Evolutionary conservation across 2,329 filamentous ascomycete genomes (phyloP), one percentile per base, ranked within the genome.

Genomic region (Lachnellula arida): DNA sequence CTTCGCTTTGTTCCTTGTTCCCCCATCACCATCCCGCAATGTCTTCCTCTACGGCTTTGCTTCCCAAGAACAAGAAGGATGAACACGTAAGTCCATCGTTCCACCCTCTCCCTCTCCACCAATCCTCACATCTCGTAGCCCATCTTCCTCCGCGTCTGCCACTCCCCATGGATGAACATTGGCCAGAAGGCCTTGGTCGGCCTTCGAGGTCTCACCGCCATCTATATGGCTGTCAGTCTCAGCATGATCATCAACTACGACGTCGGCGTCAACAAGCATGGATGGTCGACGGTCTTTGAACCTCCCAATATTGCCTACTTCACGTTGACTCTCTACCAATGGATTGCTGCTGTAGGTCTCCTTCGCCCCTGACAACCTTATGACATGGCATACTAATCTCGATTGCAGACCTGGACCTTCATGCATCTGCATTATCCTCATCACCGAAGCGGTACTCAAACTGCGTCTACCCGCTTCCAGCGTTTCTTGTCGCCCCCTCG

Each of bases 81-180:
- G 62, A 64, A 46, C 65, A 68, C 49, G 65, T 66, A 63, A 34
- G 63, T 32, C 4, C 9, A 32, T 32, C 28, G 9, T 32, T 11
- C 28, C 9, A 32, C 9, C 28, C 56, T 17, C 17, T 54, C 46
- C 3, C 3, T 34, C 35, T n/a, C 12, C 15, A 47, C 34, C 37
- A 28, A 37, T 49, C n/a, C 58, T 61, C 19, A 60, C 39, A 37
- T 5, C 35, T 28, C 7, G 8, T 42, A 70, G 61, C 61, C 69
- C 37, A 70, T 70, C 63, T 70, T 70, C 47, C 63, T 70, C 37
- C 67, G 68, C 23, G 63, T 67, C 50, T 71, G 67, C 58, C 68
- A 71, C 54, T 69, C 68, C 14, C 68, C 69, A 61, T 71, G 68
- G 68, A 34, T 49, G 39, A 53, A 22, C 22, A 62, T 72, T 17